Evolutionary conservation across 257 asterid species (phyloP).

Genomic region (Solanum bulbocastanum): DNA sequence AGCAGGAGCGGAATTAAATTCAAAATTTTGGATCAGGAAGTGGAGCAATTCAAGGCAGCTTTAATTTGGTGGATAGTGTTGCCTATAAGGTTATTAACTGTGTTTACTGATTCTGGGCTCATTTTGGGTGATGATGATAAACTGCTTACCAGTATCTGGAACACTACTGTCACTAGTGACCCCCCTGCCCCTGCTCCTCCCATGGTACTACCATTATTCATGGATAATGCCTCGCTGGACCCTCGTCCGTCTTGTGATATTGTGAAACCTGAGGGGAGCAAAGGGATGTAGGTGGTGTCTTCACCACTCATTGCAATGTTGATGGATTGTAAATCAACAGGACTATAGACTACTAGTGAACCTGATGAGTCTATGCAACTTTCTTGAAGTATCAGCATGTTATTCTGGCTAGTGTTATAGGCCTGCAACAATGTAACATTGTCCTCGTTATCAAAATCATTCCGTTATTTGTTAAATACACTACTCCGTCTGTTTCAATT

Average conservation of each 20-base stretch:
- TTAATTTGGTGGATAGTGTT: slow-evolving; percentile 82
- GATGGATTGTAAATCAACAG: slow-evolving; percentile 70
- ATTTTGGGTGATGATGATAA: slow-evolving; percentile 53
- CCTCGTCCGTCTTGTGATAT: slow-evolving; percentile 55
- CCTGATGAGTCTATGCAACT: slow-evolving; percentile 89
- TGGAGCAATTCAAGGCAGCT: slow-evolving; percentile 64
- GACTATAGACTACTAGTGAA: slow-evolving; percentile 65
- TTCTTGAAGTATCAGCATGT: slow-evolving; percentile 88
- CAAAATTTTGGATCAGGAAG: slow-evolving; percentile 17
- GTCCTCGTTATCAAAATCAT: background rate
- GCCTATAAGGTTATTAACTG: slow-evolving; percentile 68
- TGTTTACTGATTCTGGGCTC: slow-evolving; percentile 76
- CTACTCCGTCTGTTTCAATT: background rate
- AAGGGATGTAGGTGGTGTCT: slow-evolving; percentile 66
- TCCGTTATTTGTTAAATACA: background rate
- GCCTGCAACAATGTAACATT: slow-evolving; percentile 33
- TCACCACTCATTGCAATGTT: slow-evolving; percentile 89
- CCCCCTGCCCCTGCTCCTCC: slow-evolving; percentile 20
- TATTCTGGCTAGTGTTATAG: slow-evolving; percentile 66
- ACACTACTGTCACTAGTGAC: slow-evolving; percentile 65
- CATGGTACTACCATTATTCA: background rate
- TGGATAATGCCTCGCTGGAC: slow-evolving; percentile 24
- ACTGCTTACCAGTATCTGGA: slow-evolving; percentile 78
- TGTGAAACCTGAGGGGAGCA: slow-evolving; percentile 80
- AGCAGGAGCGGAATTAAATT: slow-evolving; percentile 1